These are phyloP conservation scores for Xylaria palmicola DNA, from an alignment of 495 filamentous ascomycete genomes.

Conservation along the genomic window DNA sequence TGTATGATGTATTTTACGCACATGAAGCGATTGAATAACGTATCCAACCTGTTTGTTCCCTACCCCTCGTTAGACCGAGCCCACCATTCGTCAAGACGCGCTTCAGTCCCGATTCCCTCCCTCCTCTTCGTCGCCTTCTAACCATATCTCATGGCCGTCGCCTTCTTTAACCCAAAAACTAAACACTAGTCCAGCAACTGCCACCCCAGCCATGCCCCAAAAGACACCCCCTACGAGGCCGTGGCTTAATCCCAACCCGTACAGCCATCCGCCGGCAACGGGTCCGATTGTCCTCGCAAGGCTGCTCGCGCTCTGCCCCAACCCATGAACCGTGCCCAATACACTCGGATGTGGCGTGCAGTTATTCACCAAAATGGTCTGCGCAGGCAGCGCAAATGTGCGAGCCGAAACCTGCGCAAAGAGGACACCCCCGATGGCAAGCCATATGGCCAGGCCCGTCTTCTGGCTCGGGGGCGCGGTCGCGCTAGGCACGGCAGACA, in stretches of 20 bases:
- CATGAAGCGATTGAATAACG: no score
- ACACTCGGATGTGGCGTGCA: conserved; percentile 78
- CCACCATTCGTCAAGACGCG: not conserved
- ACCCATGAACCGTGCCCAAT: conserved; percentile 78
- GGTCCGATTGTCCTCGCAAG: conserved; percentile 75
- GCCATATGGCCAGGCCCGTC: conserved; percentile 65
- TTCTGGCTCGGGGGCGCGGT: conserved; percentile 61
- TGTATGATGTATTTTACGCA: no score
- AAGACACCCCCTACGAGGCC: conserved; percentile 76
- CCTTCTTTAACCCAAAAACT: conserved; percentile 73
- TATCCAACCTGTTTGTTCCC: no score
- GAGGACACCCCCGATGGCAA: conserved; percentile 64
- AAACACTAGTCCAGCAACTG: conserved; percentile 58
- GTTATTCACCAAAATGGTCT: conserved; percentile 80
- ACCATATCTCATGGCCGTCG: conserved; percentile 66
- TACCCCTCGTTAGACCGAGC: no score
- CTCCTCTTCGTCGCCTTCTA: conserved; percentile 56
- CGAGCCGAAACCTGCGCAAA: conserved; percentile 72
- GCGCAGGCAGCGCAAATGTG: conserved; percentile 78
- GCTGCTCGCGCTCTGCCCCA: conserved; percentile 71
- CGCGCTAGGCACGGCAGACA: conserved; percentile 65
- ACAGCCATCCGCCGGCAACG: conserved; percentile 66
- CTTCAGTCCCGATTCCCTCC: not conserved
- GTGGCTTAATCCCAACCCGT: conserved; percentile 65
- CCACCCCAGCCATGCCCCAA: conserved; percentile 68